Evolutionary conservation across 495 filamentous ascomycete species (phyloP).

Genomic region (Mytilinidion resinicola): DNA sequence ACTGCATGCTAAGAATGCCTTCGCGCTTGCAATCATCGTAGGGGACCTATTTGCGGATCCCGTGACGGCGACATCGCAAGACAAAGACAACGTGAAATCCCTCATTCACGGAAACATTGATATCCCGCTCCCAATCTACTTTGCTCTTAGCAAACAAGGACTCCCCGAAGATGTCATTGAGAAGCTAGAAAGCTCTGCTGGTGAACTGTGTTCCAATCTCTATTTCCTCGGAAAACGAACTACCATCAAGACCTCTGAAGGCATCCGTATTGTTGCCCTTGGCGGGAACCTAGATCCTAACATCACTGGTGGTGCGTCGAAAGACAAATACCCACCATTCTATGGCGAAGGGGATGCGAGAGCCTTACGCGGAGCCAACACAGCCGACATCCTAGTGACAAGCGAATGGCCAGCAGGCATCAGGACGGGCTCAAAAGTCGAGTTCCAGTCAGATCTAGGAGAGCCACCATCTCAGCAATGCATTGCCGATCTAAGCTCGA

Average conservation of each 20-base stretch:
- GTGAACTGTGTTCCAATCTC: conserved; percentile 81
- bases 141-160: conserved; percentile 62
- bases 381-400: conserved; percentile 80
- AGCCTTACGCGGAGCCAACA: conserved; percentile 62
- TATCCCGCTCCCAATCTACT: conserved; percentile 80
- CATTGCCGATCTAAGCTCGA: conserved; percentile 64
- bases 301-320: conserved; percentile 46
- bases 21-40: conserved; percentile 73
- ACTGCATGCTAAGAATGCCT: conserved; percentile 76
- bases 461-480: conserved; percentile 48
- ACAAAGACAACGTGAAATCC: conserved; percentile 52
- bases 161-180: conserved; percentile 64
- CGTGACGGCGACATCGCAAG: conserved; percentile 33
- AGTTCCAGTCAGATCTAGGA: conserved; percentile 41
- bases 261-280: conserved; percentile 73
- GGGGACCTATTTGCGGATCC: conserved; percentile 67
- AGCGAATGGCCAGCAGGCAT: conserved; percentile 74
- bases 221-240: conserved; percentile 81
- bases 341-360: conserved; percentile 74
- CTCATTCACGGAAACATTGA: conserved; percentile 64
- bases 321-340: conserved; percentile 58
- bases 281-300: conserved; percentile 60
- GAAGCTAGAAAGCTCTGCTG: conserved; percentile 62
- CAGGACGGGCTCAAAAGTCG: conserved; percentile 52
- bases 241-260: conserved; percentile 81